A percentile compares a stretch with the other conserved stretches of the same genome.
phyloP scores from a whole-genome alignment of 345 rosid species.

The Litchi chinensis region DNA sequence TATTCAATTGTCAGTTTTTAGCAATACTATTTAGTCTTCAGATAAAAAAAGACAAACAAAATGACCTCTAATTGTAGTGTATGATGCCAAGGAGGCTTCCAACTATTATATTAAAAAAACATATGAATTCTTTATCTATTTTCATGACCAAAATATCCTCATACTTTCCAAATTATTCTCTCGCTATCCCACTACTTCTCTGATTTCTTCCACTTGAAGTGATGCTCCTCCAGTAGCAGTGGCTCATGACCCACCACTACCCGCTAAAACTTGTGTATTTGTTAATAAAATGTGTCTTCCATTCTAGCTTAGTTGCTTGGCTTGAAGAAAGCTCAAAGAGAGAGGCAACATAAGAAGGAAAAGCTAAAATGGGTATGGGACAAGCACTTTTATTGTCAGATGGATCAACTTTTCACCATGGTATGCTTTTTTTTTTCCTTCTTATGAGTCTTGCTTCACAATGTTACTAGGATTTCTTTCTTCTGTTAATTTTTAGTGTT shows the following conservation, averaged over 20 bases:
- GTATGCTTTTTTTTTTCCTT: conserved; percentile 34
- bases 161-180: neutral
- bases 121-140: too few relatives aligned
- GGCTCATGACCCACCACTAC: conserved; percentile 13
- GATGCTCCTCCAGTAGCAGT: conserved; percentile 9
- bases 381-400: conserved; percentile 85
- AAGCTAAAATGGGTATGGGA: conserved; percentile 66
- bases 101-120: too few relatives aligned
- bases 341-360: conserved; percentile 11
- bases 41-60: too few relatives aligned
- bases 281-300: neutral
- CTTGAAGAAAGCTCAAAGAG: neutral
- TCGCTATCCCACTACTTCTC: neutral
- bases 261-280: conserved; percentile 1
- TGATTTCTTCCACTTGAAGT: conserved; percentile 36
- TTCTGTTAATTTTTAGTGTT: neutral
- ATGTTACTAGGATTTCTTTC: conserved; percentile 32
- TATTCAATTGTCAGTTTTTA: too few relatives aligned
- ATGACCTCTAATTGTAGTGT: too few relatives aligned
- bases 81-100: too few relatives aligned
- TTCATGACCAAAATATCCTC: conserved; percentile 35
- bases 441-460: too few relatives aligned
- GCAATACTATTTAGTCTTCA: too few relatives aligned
- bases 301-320: conserved; percentile 7
- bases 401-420: conserved; percentile 96